These are phyloP conservation scores for Hypomontagnella monticulosa DNA, from an alignment of 495 filamentous ascomycete species.

Conservation along the genomic window DNA sequence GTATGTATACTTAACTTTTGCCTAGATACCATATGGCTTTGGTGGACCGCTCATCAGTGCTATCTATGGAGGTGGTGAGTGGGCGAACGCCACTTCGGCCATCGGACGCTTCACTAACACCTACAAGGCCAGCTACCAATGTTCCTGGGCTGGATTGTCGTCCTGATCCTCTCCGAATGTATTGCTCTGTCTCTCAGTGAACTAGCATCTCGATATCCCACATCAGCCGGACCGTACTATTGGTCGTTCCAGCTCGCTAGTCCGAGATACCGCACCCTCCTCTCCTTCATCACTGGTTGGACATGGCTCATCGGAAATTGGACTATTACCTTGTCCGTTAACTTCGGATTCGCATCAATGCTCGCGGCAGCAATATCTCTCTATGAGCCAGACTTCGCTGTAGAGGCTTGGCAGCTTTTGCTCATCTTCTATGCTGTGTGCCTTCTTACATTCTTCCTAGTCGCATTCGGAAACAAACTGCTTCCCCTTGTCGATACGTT, in stretches of 20 bases:
- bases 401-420: conserved; percentile 60
- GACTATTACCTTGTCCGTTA: conserved; percentile 68
- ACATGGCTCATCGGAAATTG: conserved; percentile 64
- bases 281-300: conserved; percentile 68
- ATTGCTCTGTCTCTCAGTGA: conserved; percentile 65
- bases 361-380: conserved; percentile 63
- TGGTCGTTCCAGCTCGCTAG: conserved; percentile 67
- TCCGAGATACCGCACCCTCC: conserved; percentile 55
- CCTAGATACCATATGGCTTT: conserved; percentile 54
- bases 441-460: conserved; percentile 61
- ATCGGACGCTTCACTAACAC: conserved; percentile 2
- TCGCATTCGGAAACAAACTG: conserved; percentile 64
- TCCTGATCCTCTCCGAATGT: conserved; percentile 63
- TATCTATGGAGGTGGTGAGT: conserved; percentile 52
- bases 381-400: conserved; percentile 51
- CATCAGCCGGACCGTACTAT: conserved; percentile 66
- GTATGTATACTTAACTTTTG: conserved; percentile 1
- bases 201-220: conserved; percentile 65
- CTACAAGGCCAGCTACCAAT: conserved; percentile 39
- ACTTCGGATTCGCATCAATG: conserved; percentile 64
- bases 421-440: conserved; percentile 65
- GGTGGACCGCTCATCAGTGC: conserved; percentile 51
- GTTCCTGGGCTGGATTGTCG: conserved; percentile 62
- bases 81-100: not conserved
- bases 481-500: conserved; percentile 64